Evolutionary conservation across 2,329 filamentous ascomycete genomes (phyloP).

Genomic region (Lecanicillium sp.): DNA sequence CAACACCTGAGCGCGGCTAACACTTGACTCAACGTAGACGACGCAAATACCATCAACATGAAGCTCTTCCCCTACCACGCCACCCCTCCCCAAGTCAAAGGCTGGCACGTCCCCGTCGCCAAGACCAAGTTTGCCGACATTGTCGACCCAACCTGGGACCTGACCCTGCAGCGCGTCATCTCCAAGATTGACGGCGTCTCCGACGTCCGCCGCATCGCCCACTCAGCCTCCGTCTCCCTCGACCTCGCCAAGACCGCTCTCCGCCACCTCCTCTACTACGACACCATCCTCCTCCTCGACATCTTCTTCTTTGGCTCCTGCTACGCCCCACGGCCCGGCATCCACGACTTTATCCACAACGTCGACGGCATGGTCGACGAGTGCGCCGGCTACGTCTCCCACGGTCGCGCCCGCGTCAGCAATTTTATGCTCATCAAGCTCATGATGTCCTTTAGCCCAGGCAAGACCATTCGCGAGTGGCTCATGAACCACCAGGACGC

Average conservation of each 20-base stretch:
- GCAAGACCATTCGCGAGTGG: conserved; percentile 82
- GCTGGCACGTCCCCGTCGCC: conserved; percentile 84
- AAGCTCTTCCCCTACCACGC: conserved; percentile 84
- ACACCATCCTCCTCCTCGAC: conserved; percentile 82
- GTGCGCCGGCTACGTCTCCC: conserved; percentile 75
- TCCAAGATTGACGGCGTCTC: conserved; percentile 85
- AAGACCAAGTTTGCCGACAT: conserved; percentile 59
- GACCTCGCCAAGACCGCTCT: conserved; percentile 80
- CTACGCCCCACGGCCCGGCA: conserved; percentile 72
- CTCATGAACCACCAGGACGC: conserved; percentile 64
- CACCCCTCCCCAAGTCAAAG: conserved; percentile 67
- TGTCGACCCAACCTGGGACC: conserved; percentile 63
- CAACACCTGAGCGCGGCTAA: not conserved
- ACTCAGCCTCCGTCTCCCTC: conserved; percentile 77
- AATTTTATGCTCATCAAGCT: conserved; percentile 69
- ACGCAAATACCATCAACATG: conserved; percentile 91
- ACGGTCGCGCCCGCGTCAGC: conserved; percentile 33
- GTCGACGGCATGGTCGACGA: conserved; percentile 71
- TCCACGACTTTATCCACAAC: conserved; percentile 74
- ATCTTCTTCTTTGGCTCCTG: conserved; percentile 92
- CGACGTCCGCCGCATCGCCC: conserved; percentile 79
- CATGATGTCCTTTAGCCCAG: conserved; percentile 77
- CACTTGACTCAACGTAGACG: conserved; percentile 56
- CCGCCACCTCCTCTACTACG: conserved; percentile 86
- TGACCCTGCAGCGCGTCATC: conserved; percentile 72